phyloP scores from a whole-genome alignment of 2,329 filamentous ascomycete genomes.

The Clonostachys byssicola region DNA sequence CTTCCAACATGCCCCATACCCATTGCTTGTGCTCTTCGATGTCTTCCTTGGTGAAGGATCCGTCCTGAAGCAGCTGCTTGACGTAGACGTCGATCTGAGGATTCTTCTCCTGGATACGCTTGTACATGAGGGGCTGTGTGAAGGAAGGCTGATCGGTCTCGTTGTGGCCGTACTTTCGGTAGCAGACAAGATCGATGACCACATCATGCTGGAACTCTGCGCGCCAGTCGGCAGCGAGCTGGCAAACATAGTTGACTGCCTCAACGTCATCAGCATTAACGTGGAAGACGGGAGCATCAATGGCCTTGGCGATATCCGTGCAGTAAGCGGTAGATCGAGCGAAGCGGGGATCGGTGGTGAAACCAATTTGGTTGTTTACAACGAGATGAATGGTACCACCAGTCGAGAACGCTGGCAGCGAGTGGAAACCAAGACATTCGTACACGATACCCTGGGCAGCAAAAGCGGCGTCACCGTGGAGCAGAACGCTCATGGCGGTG shows the following conservation, averaged over 20 bases:
- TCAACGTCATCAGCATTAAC: slow-evolving; percentile 98
- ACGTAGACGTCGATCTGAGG: slow-evolving; percentile 88
- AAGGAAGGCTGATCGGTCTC: slow-evolving; percentile 99
- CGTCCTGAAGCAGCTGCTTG: slow-evolving; percentile 83
- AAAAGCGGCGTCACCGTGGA: slow-evolving; percentile 97
- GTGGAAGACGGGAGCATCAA: slow-evolving; percentile 97
- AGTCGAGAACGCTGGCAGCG: slow-evolving; percentile 91
- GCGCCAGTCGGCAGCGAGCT: slow-evolving; percentile 94
- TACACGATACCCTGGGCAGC: slow-evolving; percentile 96
- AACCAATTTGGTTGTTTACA: slow-evolving; percentile 99
- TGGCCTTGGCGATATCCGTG: slow-evolving; percentile 97
- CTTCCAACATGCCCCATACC: slow-evolving; percentile 98
- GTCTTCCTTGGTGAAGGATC: slow-evolving; percentile 94
- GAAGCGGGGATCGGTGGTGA: slow-evolving; percentile 97
- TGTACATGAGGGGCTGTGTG: slow-evolving; percentile 99
- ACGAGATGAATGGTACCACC: slow-evolving; percentile 95
- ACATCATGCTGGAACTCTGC: slow-evolving; percentile 98
- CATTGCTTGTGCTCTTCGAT: slow-evolving; percentile 98
- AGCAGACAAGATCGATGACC: slow-evolving; percentile 97
- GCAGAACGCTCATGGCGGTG: slow-evolving; percentile 90
- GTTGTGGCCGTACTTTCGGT: slow-evolving; percentile 98
- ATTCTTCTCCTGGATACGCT: slow-evolving; percentile 83
- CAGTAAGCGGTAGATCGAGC: slow-evolving; percentile 97
- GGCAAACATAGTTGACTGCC: slow-evolving; percentile 96
- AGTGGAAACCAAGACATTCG: slow-evolving; percentile 96